These are phyloP conservation scores for Hypoxylon sp. DNA, from an alignment of 2,329 filamentous ascomycete species.

Conservation along the genomic window DNA sequence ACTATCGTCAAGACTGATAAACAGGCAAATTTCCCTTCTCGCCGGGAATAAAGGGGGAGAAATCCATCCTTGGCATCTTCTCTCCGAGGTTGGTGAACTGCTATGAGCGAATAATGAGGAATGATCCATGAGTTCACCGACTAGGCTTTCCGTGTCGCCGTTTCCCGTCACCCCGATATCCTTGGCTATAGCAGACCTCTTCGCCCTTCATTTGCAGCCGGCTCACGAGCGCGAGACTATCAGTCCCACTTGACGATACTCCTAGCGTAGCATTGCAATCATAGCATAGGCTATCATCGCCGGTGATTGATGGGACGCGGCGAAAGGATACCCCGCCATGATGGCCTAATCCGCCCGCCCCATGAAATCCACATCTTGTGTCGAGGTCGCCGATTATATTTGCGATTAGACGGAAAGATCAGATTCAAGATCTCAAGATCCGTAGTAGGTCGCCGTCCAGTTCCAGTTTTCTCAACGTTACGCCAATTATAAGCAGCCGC, in stretches of 20 bases:
- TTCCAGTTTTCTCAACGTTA: slow-evolving; percentile 11
- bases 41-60: slow-evolving; percentile 23
- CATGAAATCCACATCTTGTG: neutral
- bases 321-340: slow-evolving; percentile 13
- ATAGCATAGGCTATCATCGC: slow-evolving; percentile 13
- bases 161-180: slow-evolving; percentile 9
- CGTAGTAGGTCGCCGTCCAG: slow-evolving; percentile 11
- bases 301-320: neutral
- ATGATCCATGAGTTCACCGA: slow-evolving; percentile 20
- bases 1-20: neutral
- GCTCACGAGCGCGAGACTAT: slow-evolving; percentile 11
- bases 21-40: slow-evolving; percentile 6
- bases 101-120: slow-evolving; percentile 15
- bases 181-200: slow-evolving; percentile 1
- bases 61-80: slow-evolving; percentile 15
- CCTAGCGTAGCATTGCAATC: slow-evolving; percentile 15
- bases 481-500: slow-evolving; percentile 18
- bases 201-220: neutral
- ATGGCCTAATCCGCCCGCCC: slow-evolving; percentile 6
- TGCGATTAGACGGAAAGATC: slow-evolving; percentile 4
- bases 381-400: slow-evolving; percentile 41
- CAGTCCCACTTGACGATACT: slow-evolving; percentile 7
- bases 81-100: slow-evolving; percentile 8
- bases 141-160: slow-evolving; percentile 14
- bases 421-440: neutral